Conservation (phyloP, 2,329 filamentous ascomycete species). For the Stagonosporopsis cucurbitacearum region DNA sequence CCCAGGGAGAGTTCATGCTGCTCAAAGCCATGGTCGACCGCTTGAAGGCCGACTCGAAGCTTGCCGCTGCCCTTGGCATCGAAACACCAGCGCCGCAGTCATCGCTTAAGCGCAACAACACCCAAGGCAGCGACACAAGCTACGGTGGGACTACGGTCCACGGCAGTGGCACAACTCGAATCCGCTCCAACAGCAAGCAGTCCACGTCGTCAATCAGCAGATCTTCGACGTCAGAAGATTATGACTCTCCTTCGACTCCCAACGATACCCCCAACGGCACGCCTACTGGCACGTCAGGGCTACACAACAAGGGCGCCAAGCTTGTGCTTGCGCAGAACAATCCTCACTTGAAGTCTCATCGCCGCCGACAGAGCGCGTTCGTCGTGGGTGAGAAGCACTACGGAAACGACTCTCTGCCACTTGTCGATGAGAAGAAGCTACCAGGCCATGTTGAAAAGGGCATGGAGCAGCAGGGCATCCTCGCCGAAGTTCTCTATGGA, state of each 20-base stretch:
- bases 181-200: constrained; percentile 40
- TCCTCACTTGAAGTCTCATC: constrained; percentile 79
- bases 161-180: constrained; percentile 42
- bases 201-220: constrained; percentile 26
- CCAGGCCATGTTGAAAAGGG: constrained; percentile 69
- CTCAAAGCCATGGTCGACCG: constrained; percentile 78
- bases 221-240: constrained; percentile 27
- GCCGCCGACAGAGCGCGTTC: constrained; percentile 59
- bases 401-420: constrained; percentile 48
- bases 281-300: constrained; percentile 41
- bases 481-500: constrained; percentile 88
- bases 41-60: constrained; percentile 72
- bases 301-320: constrained; percentile 64
- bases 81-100: constrained; percentile 37
- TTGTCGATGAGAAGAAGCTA: constrained; percentile 57
- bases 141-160: constrained; percentile 45
- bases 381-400: constrained; percentile 52
- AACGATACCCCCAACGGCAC: constrained; percentile 28
- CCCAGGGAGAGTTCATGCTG: constrained; percentile 87
- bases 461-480: constrained; percentile 90
- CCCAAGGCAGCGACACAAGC: constrained; percentile 41
- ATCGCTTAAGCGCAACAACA: constrained; percentile 38
- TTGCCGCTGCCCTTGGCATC: constrained; percentile 57
- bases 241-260: constrained; percentile 25
- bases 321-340: constrained; percentile 81